phyloP scores from a whole-genome alignment of 2,329 filamentous ascomycete genomes.

The Pezizomycotina sp. region DNA sequence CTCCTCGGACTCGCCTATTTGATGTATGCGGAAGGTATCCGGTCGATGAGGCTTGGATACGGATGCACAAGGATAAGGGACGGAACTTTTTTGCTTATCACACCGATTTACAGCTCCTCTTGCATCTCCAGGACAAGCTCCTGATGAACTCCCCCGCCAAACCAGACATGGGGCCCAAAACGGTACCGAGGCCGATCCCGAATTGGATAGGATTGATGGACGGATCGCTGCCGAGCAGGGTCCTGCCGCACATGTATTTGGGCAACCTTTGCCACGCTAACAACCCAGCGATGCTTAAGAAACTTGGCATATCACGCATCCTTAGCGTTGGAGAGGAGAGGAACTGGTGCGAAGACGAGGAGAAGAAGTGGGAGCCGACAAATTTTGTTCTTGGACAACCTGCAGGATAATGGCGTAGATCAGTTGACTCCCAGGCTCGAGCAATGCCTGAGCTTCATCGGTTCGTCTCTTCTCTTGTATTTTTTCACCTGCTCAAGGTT shows the following conservation, averaged over 20 bases:
- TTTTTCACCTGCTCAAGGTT: slow-evolving; percentile 10
- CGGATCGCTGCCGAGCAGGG: slow-evolving; percentile 74
- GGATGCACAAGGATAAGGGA: slow-evolving; percentile 59
- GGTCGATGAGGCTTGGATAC: slow-evolving; percentile 72
- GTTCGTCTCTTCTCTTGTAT: slow-evolving; percentile 38
- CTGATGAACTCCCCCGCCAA: slow-evolving; percentile 20
- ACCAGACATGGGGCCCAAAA: slow-evolving; percentile 8
- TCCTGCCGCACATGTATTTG: slow-evolving; percentile 88
- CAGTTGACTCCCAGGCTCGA: slow-evolving; percentile 72
- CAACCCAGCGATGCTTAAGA: slow-evolving; percentile 64
- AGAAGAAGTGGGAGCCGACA: slow-evolving; percentile 60
- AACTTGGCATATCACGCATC: slow-evolving; percentile 70
- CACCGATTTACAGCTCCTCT: slow-evolving; percentile 52
- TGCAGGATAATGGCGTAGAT: slow-evolving; percentile 96
- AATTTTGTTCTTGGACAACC: slow-evolving; percentile 61
- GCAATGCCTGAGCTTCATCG: slow-evolving; percentile 77
- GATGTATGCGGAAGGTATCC: slow-evolving; percentile 77
- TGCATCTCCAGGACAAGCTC: slow-evolving; percentile 22
- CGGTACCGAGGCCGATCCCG: slow-evolving; percentile 35
- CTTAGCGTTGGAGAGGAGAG: slow-evolving; percentile 83
- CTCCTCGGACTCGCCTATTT: slow-evolving; percentile 80
- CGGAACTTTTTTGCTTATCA: slow-evolving; percentile 96
- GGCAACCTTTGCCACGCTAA: slow-evolving; percentile 89
- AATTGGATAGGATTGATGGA: slow-evolving; percentile 71
- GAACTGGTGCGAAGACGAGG: slow-evolving; percentile 57